phyloP scores from a whole-genome alignment of 108 stramenopile genomes.

The Cyclotella baltica region DNA sequence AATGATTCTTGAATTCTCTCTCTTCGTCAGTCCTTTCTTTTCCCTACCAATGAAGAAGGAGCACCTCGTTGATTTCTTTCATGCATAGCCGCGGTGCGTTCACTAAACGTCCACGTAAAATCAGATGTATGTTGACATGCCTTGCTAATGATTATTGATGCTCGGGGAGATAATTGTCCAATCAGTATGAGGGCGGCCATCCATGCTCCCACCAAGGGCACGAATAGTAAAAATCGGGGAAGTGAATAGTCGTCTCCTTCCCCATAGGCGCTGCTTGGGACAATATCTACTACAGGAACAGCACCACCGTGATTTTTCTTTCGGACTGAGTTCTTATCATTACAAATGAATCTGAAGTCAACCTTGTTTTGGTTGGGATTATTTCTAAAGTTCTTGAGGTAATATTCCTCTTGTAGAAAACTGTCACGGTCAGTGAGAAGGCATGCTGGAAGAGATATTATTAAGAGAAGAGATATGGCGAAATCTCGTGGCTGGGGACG shows the following conservation, averaged over 20 bases:
- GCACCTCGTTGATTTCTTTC: not conserved
- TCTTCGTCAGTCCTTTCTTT: no score
- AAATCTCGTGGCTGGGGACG: no score
- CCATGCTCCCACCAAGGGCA: constrained; percentile 4
- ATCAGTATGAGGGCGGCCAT: not conserved
- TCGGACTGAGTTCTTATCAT: not conserved
- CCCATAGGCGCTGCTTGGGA: not conserved
- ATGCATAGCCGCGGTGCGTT: not conserved
- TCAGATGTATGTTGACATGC: not conserved
- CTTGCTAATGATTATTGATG: not conserved
- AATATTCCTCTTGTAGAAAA: not conserved
- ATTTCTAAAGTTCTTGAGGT: not conserved
- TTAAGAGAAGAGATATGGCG: no score
- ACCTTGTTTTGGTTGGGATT: not conserved
- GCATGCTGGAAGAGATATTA: no score
- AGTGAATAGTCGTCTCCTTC: not conserved
- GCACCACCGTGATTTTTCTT: not conserved
- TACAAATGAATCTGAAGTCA: not conserved
- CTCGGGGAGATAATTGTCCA: not conserved
- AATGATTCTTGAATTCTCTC: not conserved
- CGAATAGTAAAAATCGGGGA: not conserved
- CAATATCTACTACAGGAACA: not conserved
- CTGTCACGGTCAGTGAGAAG: constrained; percentile 3
- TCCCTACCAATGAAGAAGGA: no score
- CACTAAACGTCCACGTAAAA: not conserved